Evolutionary conservation across 129 eudicot species (phyloP).

Genomic region (Helianthus annuus): DNA sequence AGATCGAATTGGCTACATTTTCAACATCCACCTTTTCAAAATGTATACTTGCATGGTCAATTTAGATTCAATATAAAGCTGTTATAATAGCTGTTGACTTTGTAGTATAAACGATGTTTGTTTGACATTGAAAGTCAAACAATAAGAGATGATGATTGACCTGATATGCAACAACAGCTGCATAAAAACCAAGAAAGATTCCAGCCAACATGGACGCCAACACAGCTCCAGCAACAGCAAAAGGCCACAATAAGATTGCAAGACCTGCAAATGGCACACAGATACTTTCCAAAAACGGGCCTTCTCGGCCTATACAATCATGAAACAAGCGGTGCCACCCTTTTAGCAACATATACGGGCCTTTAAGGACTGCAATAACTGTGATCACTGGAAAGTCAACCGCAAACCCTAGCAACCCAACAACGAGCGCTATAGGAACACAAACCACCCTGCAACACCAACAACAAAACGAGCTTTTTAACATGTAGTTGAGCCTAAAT

Average conservation of each 20-base stretch:
- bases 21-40: not conserved
- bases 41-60: not conserved
- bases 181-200: slow-evolving; percentile 76
- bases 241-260: slow-evolving; percentile 92
- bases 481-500: slow-evolving; percentile 13
- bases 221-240: slow-evolving; percentile 84
- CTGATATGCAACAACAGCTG: slow-evolving; percentile 82
- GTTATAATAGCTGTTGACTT: not conserved
- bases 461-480: slow-evolving; percentile 6
- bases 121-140: slow-evolving; percentile 26
- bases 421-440: slow-evolving; percentile 64
- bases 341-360: slow-evolving; percentile 88
- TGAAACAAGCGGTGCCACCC: slow-evolving; percentile 94
- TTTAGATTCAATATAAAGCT: not conserved
- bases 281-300: slow-evolving; percentile 87
- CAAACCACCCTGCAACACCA: slow-evolving; percentile 51
- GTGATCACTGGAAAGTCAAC: slow-evolving; percentile 76
- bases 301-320: slow-evolving; percentile 93
- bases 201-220: slow-evolving; percentile 77
- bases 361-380: slow-evolving; percentile 60
- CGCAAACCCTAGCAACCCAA: slow-evolving; percentile 57
- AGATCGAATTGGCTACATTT: not conserved
- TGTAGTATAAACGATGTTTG: not conserved
- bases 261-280: slow-evolving; percentile 97
- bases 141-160: slow-evolving; percentile 31